Base-by-base conservation (phyloP, 2,329 filamentous ascomycete species). In the Colletotrichum orbiculare region DNA sequence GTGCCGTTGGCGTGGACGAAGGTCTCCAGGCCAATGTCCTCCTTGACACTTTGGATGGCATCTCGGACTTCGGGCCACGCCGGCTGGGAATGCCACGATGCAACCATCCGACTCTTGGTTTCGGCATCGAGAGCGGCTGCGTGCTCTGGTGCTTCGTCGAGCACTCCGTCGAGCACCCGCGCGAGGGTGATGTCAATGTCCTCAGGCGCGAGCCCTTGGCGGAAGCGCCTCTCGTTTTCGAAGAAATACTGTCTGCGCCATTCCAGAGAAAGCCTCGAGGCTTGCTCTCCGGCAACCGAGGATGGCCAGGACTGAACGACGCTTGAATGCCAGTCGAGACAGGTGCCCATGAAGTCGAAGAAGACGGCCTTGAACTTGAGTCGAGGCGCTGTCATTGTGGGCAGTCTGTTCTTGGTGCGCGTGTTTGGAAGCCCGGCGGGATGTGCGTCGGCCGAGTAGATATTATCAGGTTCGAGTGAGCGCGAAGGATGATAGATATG, bases 331-430 rank as follows among this genome's bases (percentile, higher is more conserved):
- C 83, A 87, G 71, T 87, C 79, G 3, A 85, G 81, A 67, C 84
- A 87, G 34, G 84, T 87, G 33, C 85, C 84, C 84, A 87, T 87
- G 69, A 87, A 83, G 73, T 87, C 82, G 73, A 86, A 87, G 67
- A 86, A 81, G 46, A 85, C 75, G 3, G 81, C 83, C 71, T 81
- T 83, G 62, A 81, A 15, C 25, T 25, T 25, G 4, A 25, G 25
- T 25, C 25, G 3, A 25, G 25, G 25, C 25, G 25, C 25, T 25
- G 25, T 25, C 25, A 25, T 25, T 25, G 25, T 25, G 25, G 25
- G 25, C 25, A 25, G 25, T 25, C 25, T 25, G 25, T 25, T 25
- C 25, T 25, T 3, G 25, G 4, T 25, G 25, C 25, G 25, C 4
- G 25, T 25, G 3, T 25, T 25, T 5, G 25, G 25, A 25, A 25